Base-by-base conservation (phyloP, 2,329 filamentous ascomycete genomes). In the Cladosporium cucumerinum region DNA sequence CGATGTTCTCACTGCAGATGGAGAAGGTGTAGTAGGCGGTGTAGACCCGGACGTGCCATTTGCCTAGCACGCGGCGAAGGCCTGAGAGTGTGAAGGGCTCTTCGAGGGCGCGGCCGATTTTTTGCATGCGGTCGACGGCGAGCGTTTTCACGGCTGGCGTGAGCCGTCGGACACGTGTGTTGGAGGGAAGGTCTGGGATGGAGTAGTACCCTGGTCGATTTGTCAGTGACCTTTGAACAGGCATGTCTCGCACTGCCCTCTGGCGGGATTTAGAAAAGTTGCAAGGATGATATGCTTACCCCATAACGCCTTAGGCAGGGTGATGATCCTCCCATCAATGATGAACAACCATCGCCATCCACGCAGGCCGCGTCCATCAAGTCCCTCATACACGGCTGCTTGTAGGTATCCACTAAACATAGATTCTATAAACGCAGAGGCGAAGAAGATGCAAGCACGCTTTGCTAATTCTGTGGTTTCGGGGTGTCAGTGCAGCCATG, bases 281-380 rank as follows among this genome's bases (percentile, higher is more conserved):
- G 6, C 7, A 16, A 51, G 23, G 14, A 51, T 7, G 14, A 11
- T 51, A 16, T 28, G 23, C 48, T 51, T 51, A 51, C 48, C 52
- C 52, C 52, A 55, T 30, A 55, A 30, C 10, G 52, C 52, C 52
- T 34, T 55, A 2, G 52, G 52, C 26, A 55, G 69, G 0, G 84
- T 86, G 48, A 87, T 78, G 1, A 82, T 64, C 0, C 83, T 64
- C 0, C 83, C 85, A 67, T 87, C 85, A 28, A 87, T 79, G 1
- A 87, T 72, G 67, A 86, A 84, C 6, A 85, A 73, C 80, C 81
- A 84, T 32, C 72, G 70, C 80, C 80, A 82, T 1, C 79, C 79
- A 8, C 71, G 65, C 69, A 75, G 74, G 7, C 78, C 78, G 28
- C 73, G 63, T 0, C 78, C 78, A 12, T 78, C 72, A 76, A 81